Evolutionary conservation across 768 basidiomycete genomes (phyloP).

Genomic region (Dioszegia hungarica): DNA sequence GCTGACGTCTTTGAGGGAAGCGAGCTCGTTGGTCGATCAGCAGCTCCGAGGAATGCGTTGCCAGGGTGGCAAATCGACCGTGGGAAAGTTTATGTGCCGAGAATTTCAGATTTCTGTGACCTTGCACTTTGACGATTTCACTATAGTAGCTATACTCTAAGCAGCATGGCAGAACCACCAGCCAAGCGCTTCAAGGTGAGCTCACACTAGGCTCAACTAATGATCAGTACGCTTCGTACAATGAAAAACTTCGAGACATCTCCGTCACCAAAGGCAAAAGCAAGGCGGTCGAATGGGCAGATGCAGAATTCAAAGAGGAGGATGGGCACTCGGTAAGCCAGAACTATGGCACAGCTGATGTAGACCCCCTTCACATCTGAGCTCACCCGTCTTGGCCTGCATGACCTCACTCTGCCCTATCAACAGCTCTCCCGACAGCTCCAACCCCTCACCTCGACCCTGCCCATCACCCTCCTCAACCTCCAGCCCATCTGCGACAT

Average conservation of each 20-base stretch:
- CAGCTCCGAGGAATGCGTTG: too few species aligned
- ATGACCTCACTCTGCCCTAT: slow-evolving; percentile 47
- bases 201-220: neutral
- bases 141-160: too few species aligned
- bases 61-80: too few species aligned
- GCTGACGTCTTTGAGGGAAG: too few species aligned
- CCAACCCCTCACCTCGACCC: slow-evolving; percentile 38
- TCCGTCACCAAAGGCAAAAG: slow-evolving; percentile 39
- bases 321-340: slow-evolving; percentile 31
- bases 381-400: slow-evolving; percentile 42
- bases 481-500: slow-evolving; percentile 22
- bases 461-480: slow-evolving; percentile 47
- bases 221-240: slow-evolving; percentile 41
- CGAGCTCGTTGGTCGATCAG: too few species aligned
- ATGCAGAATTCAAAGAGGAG: slow-evolving; percentile 34
- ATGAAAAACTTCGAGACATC: slow-evolving; percentile 39
- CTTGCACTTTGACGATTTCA: too few species aligned
- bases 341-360: neutral
- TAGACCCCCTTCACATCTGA: slow-evolving; percentile 42
- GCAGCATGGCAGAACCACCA: slow-evolving; percentile 9
- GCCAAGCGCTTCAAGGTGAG: slow-evolving; percentile 6
- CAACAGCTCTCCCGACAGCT: slow-evolving; percentile 36
- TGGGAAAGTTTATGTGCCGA: too few species aligned
- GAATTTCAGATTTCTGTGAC: too few species aligned
- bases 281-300: slow-evolving; percentile 37